These are phyloP conservation scores for Potentilla sterilis DNA, from an alignment of 306 rosid species.

Conservation along the genomic window DNA sequence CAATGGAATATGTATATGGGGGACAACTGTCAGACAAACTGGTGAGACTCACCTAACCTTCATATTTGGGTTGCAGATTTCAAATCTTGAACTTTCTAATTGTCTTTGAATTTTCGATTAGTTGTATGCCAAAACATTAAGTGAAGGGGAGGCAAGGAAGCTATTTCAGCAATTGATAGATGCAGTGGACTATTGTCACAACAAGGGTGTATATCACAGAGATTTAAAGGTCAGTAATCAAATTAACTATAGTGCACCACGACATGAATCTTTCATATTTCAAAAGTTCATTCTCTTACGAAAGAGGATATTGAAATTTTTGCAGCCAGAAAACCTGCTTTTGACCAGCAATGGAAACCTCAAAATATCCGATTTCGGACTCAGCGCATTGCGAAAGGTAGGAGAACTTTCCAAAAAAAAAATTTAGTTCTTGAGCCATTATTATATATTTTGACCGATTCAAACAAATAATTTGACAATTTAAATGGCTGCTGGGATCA, in stretches of 20 bases:
- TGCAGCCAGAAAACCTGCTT: constrained; percentile 78
- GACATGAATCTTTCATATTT: neutral
- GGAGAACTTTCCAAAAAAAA: constrained; percentile 8
- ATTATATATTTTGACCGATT: neutral
- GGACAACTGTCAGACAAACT: constrained; percentile 69
- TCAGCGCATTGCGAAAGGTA: constrained; percentile 71
- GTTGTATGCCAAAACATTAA: constrained; percentile 45
- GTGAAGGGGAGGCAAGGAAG: constrained; percentile 68
- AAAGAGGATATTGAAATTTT: neutral
- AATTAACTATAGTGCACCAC: neutral
- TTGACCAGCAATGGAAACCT: constrained; percentile 62
- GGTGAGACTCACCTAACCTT: constrained; percentile 43
- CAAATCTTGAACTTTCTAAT: constrained; percentile 12
- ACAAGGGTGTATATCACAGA: constrained; percentile 68
- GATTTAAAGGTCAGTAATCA: constrained; percentile 65
- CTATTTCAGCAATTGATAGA: constrained; percentile 77
- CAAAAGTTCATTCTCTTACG: neutral
- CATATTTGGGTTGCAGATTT: neutral
- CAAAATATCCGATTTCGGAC: constrained; percentile 78
- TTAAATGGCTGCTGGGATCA: constrained; percentile 7
- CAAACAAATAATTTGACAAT: neutral
- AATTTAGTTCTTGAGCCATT: neutral
- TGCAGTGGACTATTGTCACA: constrained; percentile 74
- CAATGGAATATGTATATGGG: constrained; percentile 70
- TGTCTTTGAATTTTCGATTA: constrained; percentile 19